phyloP scores from a whole-genome alignment of 1,139 yeast genomes.

The Zygoascus hellenicus region DNA sequence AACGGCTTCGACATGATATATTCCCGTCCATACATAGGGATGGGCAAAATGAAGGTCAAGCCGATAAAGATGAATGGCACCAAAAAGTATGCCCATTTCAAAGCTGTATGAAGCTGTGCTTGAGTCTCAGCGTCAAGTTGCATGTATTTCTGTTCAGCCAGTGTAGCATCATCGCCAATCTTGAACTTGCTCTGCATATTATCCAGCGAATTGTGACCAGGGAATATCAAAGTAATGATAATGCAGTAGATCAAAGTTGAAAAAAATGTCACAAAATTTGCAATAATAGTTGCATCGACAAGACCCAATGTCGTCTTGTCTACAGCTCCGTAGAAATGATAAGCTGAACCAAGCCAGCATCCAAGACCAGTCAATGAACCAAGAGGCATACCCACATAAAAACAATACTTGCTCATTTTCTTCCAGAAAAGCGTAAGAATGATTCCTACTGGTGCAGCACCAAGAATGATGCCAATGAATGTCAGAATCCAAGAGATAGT shows the following conservation, averaged over 20 bases:
- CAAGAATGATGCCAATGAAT: conserved; percentile 69
- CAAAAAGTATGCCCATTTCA: conserved; percentile 44
- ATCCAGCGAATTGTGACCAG: conserved; percentile 52
- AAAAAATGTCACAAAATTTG: conserved; percentile 51
- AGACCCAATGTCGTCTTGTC: conserved; percentile 58
- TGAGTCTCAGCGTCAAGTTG: conserved; percentile 16
- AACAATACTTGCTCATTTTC: conserved; percentile 48
- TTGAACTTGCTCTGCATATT: conserved; percentile 42
- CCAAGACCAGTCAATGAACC: conserved; percentile 42
- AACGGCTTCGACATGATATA: conserved; percentile 15
- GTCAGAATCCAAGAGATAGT: conserved; percentile 82
- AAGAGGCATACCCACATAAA: conserved; percentile 41
- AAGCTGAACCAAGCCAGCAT: conserved; percentile 44
- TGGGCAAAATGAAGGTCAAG: conserved; percentile 11
- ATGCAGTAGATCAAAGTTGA: conserved; percentile 3
- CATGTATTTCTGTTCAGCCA: conserved; percentile 16
- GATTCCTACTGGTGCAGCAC: conserved; percentile 76
- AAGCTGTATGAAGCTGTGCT: conserved; percentile 26
- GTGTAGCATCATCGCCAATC: conserved; percentile 52
- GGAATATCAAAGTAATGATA: conserved; percentile 21
- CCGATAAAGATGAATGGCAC: conserved; percentile 42
- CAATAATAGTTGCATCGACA: conserved; percentile 77
- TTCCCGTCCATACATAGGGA: conserved; percentile 16
- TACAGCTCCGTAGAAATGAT: conserved; percentile 20
- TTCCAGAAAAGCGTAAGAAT: conserved; percentile 62